Base-by-base conservation (phyloP, 345 rosid genomes). In the Rhodamnia argentea region DNA sequence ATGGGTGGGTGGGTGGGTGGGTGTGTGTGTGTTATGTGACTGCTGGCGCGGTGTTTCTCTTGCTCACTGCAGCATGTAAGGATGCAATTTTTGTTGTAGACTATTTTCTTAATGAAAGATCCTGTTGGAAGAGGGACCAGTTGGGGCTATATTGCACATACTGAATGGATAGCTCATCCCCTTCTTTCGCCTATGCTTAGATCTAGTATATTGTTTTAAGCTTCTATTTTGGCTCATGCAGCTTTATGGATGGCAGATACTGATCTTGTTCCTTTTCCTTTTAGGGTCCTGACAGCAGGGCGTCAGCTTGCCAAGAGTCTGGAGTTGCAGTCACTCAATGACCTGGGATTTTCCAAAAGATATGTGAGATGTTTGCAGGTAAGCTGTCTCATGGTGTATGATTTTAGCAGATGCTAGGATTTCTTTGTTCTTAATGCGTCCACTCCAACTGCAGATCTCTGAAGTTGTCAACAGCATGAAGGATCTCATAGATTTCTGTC, bases 401-500 rank as follows among this genome's bases (percentile, higher is more conserved):
- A 52, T 44, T 32, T 14, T 27, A 44, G 50, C 14, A n/a, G n/a
- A 14, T 51, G 52, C 50, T 12, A 52, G 40, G 42, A 7, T 53
- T 83, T 62, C 78, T 51, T 62, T 54, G 20, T 82, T 56, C 44
- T 83, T 51, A 42, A 29, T 54, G 62, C 16, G 54, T 51, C 84
- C 24, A 51, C 37, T 52, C 59, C 47, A n/a, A 83, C 50, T 16
- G 84, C 91, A 96, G 99, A 96, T 94, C 82, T 93, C 97, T 52
- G 99, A 97, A 95, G 98, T 95, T 91, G 98, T 97, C 88, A 95
- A 92, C 90, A 94, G 97, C 93, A 97, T 97, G 99, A 96, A 96
- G 92, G 99, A 97, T 91, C 90, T 97, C 88, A 94, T 97, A 83
- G 95, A 92, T 90, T 92, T 96, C 92, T 97, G 96, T 84, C 93